Evolutionary conservation across 148 eudicot species (phyloP).

Genomic region (Diospyros lotus): DNA sequence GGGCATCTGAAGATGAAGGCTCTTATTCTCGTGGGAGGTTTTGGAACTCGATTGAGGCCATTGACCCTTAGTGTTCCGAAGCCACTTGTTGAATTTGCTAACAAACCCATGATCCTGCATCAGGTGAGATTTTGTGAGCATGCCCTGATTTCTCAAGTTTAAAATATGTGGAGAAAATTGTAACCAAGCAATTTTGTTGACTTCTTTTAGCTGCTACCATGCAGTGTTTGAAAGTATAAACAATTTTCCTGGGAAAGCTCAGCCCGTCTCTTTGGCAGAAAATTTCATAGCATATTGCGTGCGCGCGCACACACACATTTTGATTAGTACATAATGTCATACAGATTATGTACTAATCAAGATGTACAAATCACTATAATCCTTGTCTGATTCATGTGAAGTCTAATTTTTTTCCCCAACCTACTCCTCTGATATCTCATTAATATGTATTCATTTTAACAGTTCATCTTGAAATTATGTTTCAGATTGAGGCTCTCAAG

Average conservation of each 20-base stretch:
- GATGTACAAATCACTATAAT: too few relatives aligned
- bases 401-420: too few relatives aligned
- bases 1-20: constrained; percentile 72
- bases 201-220: not conserved
- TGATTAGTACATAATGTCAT: not conserved
- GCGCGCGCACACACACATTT: not conserved
- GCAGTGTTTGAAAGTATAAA: not conserved
- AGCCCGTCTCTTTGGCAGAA: not conserved
- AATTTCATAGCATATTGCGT: not conserved
- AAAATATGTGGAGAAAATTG: not conserved
- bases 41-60: constrained; percentile 94
- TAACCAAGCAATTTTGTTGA: not conserved
- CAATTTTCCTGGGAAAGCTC: not conserved
- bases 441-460: too few relatives aligned
- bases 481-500: constrained; percentile 92
- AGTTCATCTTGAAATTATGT: not conserved
- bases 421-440: too few relatives aligned
- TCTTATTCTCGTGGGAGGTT: constrained; percentile 96
- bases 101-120: constrained; percentile 96
- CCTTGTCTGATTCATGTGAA: too few relatives aligned
- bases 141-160: not conserved
- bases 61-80: constrained; percentile 87
- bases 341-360: too few relatives aligned
- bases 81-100: constrained; percentile 96
- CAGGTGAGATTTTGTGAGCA: constrained; percentile 48